Percentiles rank a stretch among this genome's conserved stretches.
Evolutionary conservation across 2,329 filamentous ascomycete species (phyloP).

Genomic region (Fusarium sp.): DNA sequence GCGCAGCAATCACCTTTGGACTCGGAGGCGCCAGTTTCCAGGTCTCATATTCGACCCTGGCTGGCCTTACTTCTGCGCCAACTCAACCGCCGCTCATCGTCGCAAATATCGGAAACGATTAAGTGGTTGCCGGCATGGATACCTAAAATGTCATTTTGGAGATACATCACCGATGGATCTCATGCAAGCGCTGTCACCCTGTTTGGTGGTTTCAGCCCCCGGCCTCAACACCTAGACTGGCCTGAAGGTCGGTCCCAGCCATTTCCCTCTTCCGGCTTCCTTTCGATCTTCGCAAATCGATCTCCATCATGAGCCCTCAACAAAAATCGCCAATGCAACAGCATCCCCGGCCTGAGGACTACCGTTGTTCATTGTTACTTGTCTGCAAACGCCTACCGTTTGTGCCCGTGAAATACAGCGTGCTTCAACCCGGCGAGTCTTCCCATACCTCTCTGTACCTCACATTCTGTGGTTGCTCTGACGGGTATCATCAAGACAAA

Average conservation of each 20-base stretch:
- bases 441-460: not conserved
- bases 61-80: conserved; percentile 38
- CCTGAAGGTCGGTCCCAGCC: conserved; percentile 12
- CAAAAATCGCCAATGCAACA: conserved; percentile 16
- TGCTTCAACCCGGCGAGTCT: not conserved
- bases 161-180: conserved; percentile 40
- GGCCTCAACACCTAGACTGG: not conserved
- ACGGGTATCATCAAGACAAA: conserved; percentile 4
- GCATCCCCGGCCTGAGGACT: not conserved
- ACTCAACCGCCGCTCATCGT: conserved; percentile 32
- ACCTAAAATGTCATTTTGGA: conserved; percentile 40
- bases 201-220: conserved; percentile 17
- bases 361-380: conserved; percentile 4
- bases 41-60: conserved; percentile 25
- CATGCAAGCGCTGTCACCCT: conserved; percentile 38
- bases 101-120: conserved; percentile 42
- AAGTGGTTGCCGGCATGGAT: conserved; percentile 35
- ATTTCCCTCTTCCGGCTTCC: conserved; percentile 5
- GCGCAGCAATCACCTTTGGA: not conserved
- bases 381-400: not conserved
- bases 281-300: conserved; percentile 46
- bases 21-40: not conserved
- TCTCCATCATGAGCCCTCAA: conserved; percentile 18
- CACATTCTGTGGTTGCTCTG: conserved; percentile 1
- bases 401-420: not conserved